phyloP scores from a whole-genome alignment of 148 eudicot genomes.

The Rhododendron simsii region DNA sequence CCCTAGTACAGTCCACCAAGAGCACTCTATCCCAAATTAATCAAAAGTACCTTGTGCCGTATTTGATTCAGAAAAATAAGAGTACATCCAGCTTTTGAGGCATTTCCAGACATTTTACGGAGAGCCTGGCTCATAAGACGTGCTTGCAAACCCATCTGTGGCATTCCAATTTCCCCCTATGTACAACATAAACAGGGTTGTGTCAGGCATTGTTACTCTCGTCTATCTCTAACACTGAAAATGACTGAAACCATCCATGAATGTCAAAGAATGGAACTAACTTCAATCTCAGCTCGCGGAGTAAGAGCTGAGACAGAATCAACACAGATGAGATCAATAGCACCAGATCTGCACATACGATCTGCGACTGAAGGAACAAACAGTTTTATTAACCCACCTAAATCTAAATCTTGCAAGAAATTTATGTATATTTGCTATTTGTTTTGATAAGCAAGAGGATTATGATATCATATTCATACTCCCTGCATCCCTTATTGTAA shows the following conservation, averaged over 20 bases:
- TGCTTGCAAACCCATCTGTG: constrained; percentile 97
- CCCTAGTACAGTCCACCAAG: neutral
- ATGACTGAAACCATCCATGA: neutral
- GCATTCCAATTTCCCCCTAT: constrained; percentile 98
- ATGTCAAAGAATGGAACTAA: constrained; percentile 17
- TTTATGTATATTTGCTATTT: neutral
- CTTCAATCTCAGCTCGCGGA: constrained; percentile 98
- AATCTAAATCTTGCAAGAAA: neutral
- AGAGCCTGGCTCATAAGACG: constrained; percentile 98
- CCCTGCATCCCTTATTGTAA: neutral
- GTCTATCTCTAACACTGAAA: neutral
- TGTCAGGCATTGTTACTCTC: constrained; percentile 7
- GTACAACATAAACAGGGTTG: constrained; percentile 10
- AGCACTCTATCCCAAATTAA: neutral
- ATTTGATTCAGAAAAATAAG: constrained; percentile 94
- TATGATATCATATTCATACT: neutral
- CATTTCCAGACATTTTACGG: constrained; percentile 99
- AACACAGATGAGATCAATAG: constrained; percentile 87
- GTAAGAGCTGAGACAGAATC: constrained; percentile 99
- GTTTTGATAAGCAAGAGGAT: neutral
- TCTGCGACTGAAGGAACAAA: constrained; percentile 70
- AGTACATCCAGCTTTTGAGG: constrained; percentile 98
- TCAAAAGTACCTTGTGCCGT: constrained; percentile 67
- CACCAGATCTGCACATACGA: constrained; percentile 98
- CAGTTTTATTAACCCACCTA: neutral